Evolutionary conservation across 306 rosid genomes (phyloP).

Genomic region (Hippophae gyantsensis): DNA sequence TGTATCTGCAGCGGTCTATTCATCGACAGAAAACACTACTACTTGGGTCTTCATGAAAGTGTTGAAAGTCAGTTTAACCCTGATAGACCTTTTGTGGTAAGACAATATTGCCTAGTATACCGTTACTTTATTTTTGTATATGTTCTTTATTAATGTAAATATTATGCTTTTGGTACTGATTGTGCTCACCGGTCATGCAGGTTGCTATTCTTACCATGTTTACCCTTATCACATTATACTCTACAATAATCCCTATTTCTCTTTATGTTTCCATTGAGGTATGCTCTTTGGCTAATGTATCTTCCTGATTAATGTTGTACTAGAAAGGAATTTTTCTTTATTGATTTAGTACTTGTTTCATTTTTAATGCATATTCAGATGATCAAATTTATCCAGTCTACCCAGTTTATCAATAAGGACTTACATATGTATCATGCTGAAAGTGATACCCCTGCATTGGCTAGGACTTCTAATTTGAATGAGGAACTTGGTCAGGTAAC

Average conservation of each 20-base stretch:
- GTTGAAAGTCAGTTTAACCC: constrained; percentile 73
- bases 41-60: constrained; percentile 53
- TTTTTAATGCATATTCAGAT: constrained; percentile 46
- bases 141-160: constrained; percentile 3
- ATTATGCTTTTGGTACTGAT: constrained; percentile 19
- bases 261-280: constrained; percentile 98
- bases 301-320: constrained; percentile 8
- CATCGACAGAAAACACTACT: constrained; percentile 59
- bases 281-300: constrained; percentile 22
- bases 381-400: constrained; percentile 90
- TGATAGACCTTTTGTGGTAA: constrained; percentile 67
- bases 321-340: constrained; percentile 5
- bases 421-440: constrained; percentile 79
- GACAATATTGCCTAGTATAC: constrained; percentile 18
- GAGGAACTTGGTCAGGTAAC: constrained; percentile 97
- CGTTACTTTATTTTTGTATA: constrained; percentile 9
- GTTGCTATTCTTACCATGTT: constrained; percentile 80
- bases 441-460: constrained; percentile 89
- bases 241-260: constrained; percentile 91
- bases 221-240: constrained; percentile 85
- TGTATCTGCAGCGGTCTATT: constrained; percentile 62
- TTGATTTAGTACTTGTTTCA: constrained; percentile 16
- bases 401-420: constrained; percentile 94
- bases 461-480: constrained; percentile 95
- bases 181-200: constrained; percentile 34